Percentiles rank a stretch among this genome's conserved stretches.
phyloP scores from a whole-genome alignment of 1,284 basidiomycete genomes.

The Marasmius sp. region DNA sequence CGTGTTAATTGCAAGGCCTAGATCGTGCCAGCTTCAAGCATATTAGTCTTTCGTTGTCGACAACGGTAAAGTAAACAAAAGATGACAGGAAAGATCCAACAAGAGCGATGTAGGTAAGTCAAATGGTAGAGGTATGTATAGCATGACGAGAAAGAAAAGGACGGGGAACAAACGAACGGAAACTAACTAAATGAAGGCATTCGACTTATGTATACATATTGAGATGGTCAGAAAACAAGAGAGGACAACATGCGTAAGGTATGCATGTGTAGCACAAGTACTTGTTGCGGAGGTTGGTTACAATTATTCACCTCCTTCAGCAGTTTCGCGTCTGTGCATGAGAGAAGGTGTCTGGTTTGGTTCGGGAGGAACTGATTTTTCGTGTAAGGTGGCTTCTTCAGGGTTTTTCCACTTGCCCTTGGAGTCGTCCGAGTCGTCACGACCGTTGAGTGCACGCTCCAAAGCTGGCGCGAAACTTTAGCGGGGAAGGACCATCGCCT shows the following conservation, averaged over 20 bases:
- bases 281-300: neutral
- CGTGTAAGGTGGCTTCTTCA: slow-evolving; percentile 45
- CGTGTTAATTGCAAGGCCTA: no score
- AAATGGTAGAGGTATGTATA: neutral
- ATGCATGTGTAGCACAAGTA: neutral
- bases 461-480: slow-evolving; percentile 44
- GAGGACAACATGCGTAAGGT: neutral
- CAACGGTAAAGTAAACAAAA: neutral
- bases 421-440: slow-evolving; percentile 34
- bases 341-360: slow-evolving; percentile 25
- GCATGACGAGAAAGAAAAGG: neutral
- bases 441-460: slow-evolving; percentile 65
- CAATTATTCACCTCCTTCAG: slow-evolving; percentile 8
- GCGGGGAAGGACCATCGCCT: slow-evolving; percentile 11
- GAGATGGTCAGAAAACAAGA: slow-evolving; percentile 2
- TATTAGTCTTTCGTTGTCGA: neutral
- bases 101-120: neutral
- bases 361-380: slow-evolving; percentile 47
- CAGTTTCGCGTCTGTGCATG: slow-evolving; percentile 14
- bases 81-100: neutral
- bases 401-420: slow-evolving; percentile 47
- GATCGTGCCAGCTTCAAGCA: no score
- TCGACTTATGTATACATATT: slow-evolving; percentile 1
- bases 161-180: neutral
- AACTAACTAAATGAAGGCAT: neutral